A percentile compares a stretch with the other conserved stretches of the same genome.
These are phyloP conservation scores for Shiraia sp. DNA, from an alignment of 2,329 filamentous ascomycete species.

Conservation along the genomic window DNA sequence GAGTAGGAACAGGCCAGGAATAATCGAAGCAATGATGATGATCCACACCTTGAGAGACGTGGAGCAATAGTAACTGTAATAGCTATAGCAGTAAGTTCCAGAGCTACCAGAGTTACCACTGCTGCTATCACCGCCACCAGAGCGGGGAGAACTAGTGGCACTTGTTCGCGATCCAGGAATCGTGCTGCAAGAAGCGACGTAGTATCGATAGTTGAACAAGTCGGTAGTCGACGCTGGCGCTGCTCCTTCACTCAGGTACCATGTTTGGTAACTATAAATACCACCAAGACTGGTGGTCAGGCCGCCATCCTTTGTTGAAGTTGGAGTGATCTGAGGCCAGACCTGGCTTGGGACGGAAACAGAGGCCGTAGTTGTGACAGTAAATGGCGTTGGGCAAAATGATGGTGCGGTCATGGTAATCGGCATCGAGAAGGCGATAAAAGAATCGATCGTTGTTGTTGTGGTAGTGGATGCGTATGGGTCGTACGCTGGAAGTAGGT, in stretches of 20 bases:
- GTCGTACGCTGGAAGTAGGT: conserved; percentile 24
- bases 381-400: conserved; percentile 30
- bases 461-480: conserved; percentile 5
- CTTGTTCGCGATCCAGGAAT: conserved; percentile 14
- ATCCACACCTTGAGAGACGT: conserved; percentile 27
- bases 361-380: conserved; percentile 19
- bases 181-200: conserved; percentile 30
- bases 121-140: conserved; percentile 5
- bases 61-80: conserved; percentile 14
- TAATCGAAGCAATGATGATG: conserved; percentile 32
- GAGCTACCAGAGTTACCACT: conserved; percentile 3
- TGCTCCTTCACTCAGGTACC: conserved; percentile 28
- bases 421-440: conserved; percentile 28
- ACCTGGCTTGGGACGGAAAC: conserved; percentile 30
- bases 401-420: conserved; percentile 37
- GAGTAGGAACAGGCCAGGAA: conserved; percentile 35
- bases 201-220: conserved; percentile 28
- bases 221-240: conserved; percentile 27
- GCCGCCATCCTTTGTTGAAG: conserved; percentile 17
- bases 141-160: conserved; percentile 1
- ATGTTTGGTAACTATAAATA: conserved; percentile 23
- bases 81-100: conserved; percentile 5
- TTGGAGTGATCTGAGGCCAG: conserved; percentile 26
- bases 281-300: conserved; percentile 10
- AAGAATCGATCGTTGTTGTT: conserved; percentile 8